Base-by-base conservation (phyloP, 805 yeast genomes). In the Sporopachydermia quercuum region DNA sequence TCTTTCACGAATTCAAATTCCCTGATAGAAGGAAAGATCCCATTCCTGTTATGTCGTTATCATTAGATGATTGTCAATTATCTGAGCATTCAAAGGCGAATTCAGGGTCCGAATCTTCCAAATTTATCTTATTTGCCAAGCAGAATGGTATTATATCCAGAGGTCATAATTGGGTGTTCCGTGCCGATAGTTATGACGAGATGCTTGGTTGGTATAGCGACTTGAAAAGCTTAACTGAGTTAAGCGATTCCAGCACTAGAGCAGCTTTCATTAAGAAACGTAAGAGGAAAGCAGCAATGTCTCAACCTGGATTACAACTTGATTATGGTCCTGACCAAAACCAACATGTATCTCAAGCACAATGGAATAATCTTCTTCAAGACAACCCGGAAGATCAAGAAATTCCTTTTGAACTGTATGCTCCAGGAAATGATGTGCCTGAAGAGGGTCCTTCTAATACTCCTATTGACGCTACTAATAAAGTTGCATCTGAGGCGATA, bases 111-210 rank as follows among this genome's bases (percentile, higher is more conserved):
- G 43, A 43, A 40, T 52, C 48, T 34, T 58, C 55, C 51, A 86
- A 86, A 60, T 91, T 89, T 58, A 82, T 86, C 6, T 63, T 89
- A 44, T 74, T 72, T 47, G 74, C 86, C 14, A 83, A 80, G 51
- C 76, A 78, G 46, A 74, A 76, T 44, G 91, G 91, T 11, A 61
- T 80, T 43, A 67, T 84, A 45, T 78, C 76, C 45, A 69, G 84
- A 51, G 83, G 85, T 35, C 96, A 87, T 60, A 86, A 85, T 51
- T 85, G 91, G 84, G 91, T 87, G n/a, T 87, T 89, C 63, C 70
- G 94, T 47, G 78, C 93, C n/a, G 91, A 82, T 51, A 71, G 80
- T 38, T 81, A 80, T 50, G 80, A 77, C 35, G 58, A 70, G 19
- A 83, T 86, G 89, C 74, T 78, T 55, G 69, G 66, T 34, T 89